phyloP scores from a whole-genome alignment of 148 eudicot genomes.

The Amaranthus hypochondriacus region DNA sequence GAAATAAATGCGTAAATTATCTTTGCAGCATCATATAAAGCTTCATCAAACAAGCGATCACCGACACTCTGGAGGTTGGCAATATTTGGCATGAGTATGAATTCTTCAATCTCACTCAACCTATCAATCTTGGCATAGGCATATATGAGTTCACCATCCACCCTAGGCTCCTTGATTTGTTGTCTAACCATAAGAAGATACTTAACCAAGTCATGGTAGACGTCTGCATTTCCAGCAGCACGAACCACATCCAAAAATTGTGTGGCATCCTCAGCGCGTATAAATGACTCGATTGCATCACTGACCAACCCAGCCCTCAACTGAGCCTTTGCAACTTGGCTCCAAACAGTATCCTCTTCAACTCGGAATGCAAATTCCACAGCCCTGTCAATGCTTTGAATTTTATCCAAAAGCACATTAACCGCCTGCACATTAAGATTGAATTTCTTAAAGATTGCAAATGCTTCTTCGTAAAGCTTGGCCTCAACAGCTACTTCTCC shows the following conservation, averaged over 20 bases:
- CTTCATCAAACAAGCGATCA: conserved; percentile 89
- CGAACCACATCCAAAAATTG: conserved; percentile 84
- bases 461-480: conserved; percentile 90
- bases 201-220: conserved; percentile 83
- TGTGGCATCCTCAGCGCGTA: conserved; percentile 93
- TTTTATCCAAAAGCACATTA: conserved; percentile 71
- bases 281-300: conserved; percentile 96
- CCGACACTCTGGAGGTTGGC: conserved; percentile 96
- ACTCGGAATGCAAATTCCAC: conserved; percentile 99
- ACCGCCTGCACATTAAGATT: conserved; percentile 96
- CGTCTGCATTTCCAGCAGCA: conserved; percentile 80
- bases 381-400: conserved; percentile 79
- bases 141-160: conserved; percentile 96
- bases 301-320: conserved; percentile 83
- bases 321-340: conserved; percentile 96
- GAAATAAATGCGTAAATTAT: conserved; percentile 90
- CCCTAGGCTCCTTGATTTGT: conserved; percentile 92
- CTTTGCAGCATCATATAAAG: conserved; percentile 90
- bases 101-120: conserved; percentile 93
- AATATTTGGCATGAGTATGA: conserved; percentile 98
- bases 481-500: conserved; percentile 99
- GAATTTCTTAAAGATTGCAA: conserved; percentile 94
- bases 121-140: conserved; percentile 97
- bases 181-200: conserved; percentile 96
- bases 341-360: conserved; percentile 99